Evolutionary conservation across 2,329 filamentous ascomycete species (phyloP).

Genomic region (Tympanopsis confertula): DNA sequence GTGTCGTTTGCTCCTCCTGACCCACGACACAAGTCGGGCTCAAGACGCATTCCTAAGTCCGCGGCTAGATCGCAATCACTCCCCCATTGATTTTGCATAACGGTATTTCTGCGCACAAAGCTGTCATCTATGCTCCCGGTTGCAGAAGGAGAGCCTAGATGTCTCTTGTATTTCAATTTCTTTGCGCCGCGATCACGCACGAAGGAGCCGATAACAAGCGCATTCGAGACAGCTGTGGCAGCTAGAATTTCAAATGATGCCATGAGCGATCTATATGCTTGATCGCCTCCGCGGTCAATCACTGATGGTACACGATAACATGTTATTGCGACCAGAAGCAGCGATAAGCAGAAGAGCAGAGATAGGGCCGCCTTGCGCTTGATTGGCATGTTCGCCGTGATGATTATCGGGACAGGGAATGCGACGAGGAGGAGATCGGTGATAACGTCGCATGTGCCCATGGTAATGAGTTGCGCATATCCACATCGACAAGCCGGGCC

Average conservation of each 20-base stretch:
- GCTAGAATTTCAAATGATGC: constrained; percentile 61
- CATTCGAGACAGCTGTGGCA: constrained; percentile 56
- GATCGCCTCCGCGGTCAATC: constrained; percentile 42
- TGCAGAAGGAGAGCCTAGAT: background rate
- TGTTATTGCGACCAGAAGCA: constrained; percentile 51
- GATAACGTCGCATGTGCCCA: constrained; percentile 55
- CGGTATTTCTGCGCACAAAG: background rate
- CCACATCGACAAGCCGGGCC: constrained; percentile 54
- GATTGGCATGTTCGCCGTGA: constrained; percentile 45
- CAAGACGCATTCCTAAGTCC: constrained; percentile 61
- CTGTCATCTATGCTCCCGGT: background rate
- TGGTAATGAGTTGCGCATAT: constrained; percentile 55
- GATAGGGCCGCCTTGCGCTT: constrained; percentile 51
- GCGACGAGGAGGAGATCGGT: constrained; percentile 57
- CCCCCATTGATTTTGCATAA: constrained; percentile 58
- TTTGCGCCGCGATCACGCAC: constrained; percentile 58
- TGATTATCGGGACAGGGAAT: constrained; percentile 59
- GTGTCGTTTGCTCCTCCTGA: background rate
- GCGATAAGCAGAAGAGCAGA: constrained; percentile 49
- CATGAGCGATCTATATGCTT: constrained; percentile 58
- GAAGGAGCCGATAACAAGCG: constrained; percentile 59
- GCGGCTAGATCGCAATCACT: constrained; percentile 85
- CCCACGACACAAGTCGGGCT: constrained; percentile 36
- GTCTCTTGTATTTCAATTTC: constrained; percentile 46
- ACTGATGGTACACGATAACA: constrained; percentile 53